Evolutionary conservation across 1,284 basidiomycete genomes (phyloP).

Genomic region (Termitomyces sp.): DNA sequence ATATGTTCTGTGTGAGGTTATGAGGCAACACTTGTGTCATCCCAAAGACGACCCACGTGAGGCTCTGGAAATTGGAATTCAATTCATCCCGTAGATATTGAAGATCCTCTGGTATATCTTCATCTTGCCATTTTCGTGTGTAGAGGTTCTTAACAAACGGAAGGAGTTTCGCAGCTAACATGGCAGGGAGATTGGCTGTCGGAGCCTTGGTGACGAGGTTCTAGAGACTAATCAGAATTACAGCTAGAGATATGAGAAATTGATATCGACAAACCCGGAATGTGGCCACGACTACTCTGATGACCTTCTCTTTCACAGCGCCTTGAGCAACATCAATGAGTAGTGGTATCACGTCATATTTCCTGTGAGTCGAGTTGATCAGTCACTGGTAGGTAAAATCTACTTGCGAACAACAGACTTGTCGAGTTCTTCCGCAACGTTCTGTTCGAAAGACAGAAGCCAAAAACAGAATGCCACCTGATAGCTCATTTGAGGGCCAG

Average conservation of each 20-base stretch:
- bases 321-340: conserved; percentile 83
- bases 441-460: conserved; percentile 88
- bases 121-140: conserved; percentile 89
- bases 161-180: conserved; percentile 86
- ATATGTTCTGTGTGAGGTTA: conserved; percentile 62
- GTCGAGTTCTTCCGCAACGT: conserved; percentile 83
- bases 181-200: conserved; percentile 80
- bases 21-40: conserved; percentile 1
- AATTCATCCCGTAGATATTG: conserved; percentile 83
- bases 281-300: conserved; percentile 90
- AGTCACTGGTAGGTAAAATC: neutral
- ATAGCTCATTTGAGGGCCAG: conserved; percentile 91
- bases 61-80: conserved; percentile 74
- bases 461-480: conserved; percentile 91
- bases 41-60: conserved; percentile 60
- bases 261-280: conserved; percentile 56
- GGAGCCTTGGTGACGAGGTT: conserved; percentile 86
- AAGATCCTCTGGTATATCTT: conserved; percentile 91
- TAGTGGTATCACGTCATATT: conserved; percentile 86
- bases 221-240: conserved; percentile 34
- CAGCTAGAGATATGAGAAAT: neutral
- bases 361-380: conserved; percentile 41
- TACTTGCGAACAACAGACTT: conserved; percentile 38
- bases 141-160: conserved; percentile 84
- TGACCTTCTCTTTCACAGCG: conserved; percentile 97